Base-by-base conservation (phyloP, 257 asterid species). In the Voacanga thouarsii region DNA sequence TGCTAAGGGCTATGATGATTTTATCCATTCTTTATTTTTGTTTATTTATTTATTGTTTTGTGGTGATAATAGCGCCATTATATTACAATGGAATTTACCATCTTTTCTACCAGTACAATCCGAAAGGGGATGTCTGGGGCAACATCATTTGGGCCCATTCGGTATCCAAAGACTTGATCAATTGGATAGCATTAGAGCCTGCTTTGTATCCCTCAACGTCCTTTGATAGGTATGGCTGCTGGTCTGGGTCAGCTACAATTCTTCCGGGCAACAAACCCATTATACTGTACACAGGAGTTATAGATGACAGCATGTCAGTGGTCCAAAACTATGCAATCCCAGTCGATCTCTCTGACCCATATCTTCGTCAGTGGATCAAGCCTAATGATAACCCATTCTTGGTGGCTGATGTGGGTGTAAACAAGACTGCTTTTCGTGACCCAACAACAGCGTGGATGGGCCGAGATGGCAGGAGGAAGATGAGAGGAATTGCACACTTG, bases 121-220 rank as follows among this genome's bases (percentile, higher is more conserved):
- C 86, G 5, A 75, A 71, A 63, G 78, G 81, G 1, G 72, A 68
- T 3, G 78, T 79, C 0, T 79, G 86, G 86, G 86, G 83, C 0
- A 79, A 83, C 30, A 83, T 83, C 44, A 75, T 76, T 16, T 83
- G 86, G 86, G 86, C 72, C 5, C 86, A 83, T 75, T 72, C 86
- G 5, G 75, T 79, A 7, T 79, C 83, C 14, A 56, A 6, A 16
- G 86, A 79, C 56, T 9, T 82, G 51, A 24, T 82, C 23, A 76
- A 70, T n/a, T 78, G 85, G 85, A 63, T 47, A 16, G 44, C 61
- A 12, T 28, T 82, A 45, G 78, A 79, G 53, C 75, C 30, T 0
- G 83, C 83, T 28, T 66, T 82, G 23, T 56, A 63, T 59, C 81
- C 83, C 2, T 56, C 80, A 14, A 67, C 53, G 33, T 28, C 60